Percentiles rank a stretch among this genome's conserved stretches.
phyloP scores from a whole-genome alignment of 345 rosid genomes.

The Eucalyptus tenuipes region DNA sequence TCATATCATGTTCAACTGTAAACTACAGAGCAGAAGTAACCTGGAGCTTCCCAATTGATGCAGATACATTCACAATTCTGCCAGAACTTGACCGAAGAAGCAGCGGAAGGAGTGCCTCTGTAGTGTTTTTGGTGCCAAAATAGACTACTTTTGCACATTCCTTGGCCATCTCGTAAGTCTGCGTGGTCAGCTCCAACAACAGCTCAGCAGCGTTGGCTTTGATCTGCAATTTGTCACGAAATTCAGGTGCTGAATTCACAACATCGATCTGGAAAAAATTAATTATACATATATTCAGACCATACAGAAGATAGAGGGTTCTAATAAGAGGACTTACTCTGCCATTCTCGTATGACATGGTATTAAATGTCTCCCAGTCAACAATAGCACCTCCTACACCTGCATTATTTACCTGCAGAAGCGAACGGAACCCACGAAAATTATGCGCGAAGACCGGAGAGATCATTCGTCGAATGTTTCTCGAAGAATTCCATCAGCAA shows the following conservation, averaged over 20 bases:
- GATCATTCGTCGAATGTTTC: neutral
- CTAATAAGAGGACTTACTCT: neutral
- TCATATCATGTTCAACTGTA: neutral
- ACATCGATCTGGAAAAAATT: neutral
- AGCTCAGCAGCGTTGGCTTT: neutral
- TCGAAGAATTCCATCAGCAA: neutral
- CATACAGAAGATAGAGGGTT: neutral
- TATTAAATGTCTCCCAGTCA: neutral
- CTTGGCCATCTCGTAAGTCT: neutral
- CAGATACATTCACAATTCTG: neutral
- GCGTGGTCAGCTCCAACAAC: neutral
- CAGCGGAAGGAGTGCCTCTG: neutral
- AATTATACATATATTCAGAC: neutral
- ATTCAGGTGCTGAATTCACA: neutral
- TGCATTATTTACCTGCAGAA: slow-evolving; percentile 4
- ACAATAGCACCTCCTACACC: neutral
- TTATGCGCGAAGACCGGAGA: neutral
- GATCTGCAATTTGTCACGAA: neutral
- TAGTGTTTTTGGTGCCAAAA: neutral
- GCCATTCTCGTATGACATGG: neutral
- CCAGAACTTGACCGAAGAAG: neutral
- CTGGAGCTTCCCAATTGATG: neutral
- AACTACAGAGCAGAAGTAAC: neutral
- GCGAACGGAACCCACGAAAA: neutral
- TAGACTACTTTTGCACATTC: neutral